Evolutionary conservation across 345 rosid genomes (phyloP).

Genomic region (Linum lewisii): DNA sequence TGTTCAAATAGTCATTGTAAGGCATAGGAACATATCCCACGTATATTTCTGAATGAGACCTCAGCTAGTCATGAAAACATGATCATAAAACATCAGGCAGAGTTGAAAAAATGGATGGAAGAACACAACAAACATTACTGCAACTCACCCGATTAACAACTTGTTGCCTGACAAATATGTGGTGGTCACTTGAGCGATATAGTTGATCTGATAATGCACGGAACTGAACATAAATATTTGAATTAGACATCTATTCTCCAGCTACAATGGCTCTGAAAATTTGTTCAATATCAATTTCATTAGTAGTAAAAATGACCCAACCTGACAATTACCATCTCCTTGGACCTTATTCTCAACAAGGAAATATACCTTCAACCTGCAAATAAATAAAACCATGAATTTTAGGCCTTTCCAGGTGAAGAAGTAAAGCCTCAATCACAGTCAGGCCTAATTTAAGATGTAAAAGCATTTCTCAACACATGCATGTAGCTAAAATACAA

Average conservation of each 20-base stretch:
- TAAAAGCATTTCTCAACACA: background rate
- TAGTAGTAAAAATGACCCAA: constrained; percentile 13
- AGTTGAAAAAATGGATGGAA: background rate
- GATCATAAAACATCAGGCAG: background rate
- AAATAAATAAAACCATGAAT: constrained; percentile 14
- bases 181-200: constrained; percentile 67
- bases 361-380: constrained; percentile 43
- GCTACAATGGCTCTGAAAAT: constrained; percentile 17
- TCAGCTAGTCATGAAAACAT: constrained; percentile 31
- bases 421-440: constrained; percentile 56
- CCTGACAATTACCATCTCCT: constrained; percentile 83
- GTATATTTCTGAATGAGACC: constrained; percentile 32
- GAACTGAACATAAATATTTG: constrained; percentile 45
- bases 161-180: constrained; percentile 60
- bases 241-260: constrained; percentile 21
- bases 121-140: background rate
- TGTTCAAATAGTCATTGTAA: constrained; percentile 47
- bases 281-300: background rate
- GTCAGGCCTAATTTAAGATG: constrained; percentile 13
- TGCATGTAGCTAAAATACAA: background rate
- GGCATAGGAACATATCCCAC: constrained; percentile 52
- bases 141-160: constrained; percentile 55
- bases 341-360: constrained; percentile 51
- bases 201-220: constrained; percentile 85
- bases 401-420: background rate